Percentiles rank a stretch among this genome's conserved stretches.
Evolutionary conservation across 495 filamentous ascomycete genomes (phyloP).

Genomic region (Hyphodiscus hymeniophilus): DNA sequence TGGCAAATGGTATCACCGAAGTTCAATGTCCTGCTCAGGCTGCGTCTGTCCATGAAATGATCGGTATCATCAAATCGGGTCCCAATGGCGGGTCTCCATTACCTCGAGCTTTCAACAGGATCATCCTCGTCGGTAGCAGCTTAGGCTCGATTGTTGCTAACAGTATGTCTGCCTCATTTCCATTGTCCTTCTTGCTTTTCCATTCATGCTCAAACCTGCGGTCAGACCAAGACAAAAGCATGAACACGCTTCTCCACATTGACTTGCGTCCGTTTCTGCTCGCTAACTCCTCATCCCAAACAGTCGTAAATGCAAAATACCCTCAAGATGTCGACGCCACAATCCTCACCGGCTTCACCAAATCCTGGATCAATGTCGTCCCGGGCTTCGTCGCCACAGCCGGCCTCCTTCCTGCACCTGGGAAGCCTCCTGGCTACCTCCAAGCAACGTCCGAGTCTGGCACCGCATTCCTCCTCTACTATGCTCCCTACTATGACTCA

Average conservation of each 20-base stretch:
- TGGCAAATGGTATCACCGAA: slow-evolving; percentile 12
- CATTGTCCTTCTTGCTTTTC: too few species aligned
- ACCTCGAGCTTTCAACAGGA: slow-evolving; percentile 9
- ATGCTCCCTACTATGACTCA: slow-evolving; percentile 6
- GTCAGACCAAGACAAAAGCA: too few species aligned
- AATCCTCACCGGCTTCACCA: slow-evolving; percentile 18
- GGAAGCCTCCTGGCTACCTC: slow-evolving; percentile 1
- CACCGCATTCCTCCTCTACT: slow-evolving; percentile 6
- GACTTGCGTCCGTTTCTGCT: too few species aligned
- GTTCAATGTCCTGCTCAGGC: slow-evolving; percentile 19
- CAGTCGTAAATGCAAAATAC: slow-evolving; percentile 13
- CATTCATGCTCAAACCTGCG: too few species aligned
- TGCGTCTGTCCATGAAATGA: slow-evolving; percentile 12
- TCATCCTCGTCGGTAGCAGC: slow-evolving; percentile 19
- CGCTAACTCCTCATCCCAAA: too few species aligned
- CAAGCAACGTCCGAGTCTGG: not conserved
- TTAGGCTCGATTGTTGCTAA: slow-evolving; percentile 22
- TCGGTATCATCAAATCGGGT: slow-evolving; percentile 5
- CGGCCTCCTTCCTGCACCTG: not conserved
- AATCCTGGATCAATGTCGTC: not conserved
- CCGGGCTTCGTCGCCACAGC: not conserved
- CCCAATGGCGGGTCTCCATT: slow-evolving; percentile 5
- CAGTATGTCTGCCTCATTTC: not conserved
- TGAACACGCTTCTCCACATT: too few species aligned
- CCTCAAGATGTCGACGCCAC: slow-evolving; percentile 19